These are phyloP conservation scores for Xylariaceae sp. DNA, from an alignment of 2,329 filamentous ascomycete species.

Conservation along the genomic window DNA sequence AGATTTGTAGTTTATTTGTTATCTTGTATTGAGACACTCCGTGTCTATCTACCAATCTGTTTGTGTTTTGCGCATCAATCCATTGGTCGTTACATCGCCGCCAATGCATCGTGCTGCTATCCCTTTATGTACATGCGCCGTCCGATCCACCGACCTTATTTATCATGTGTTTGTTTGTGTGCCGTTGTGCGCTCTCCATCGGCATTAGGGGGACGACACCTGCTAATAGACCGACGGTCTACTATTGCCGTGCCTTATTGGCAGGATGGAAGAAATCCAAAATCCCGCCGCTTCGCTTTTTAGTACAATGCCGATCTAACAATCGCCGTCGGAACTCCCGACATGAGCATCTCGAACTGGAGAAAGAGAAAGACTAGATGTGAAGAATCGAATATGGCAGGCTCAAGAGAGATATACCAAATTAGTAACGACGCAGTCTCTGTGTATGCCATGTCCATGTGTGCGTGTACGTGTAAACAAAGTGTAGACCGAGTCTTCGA, in stretches of 20 bases:
- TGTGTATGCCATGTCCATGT: slow-evolving; percentile 1
- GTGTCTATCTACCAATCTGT: background rate
- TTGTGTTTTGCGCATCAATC: background rate
- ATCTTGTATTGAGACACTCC: slow-evolving; percentile 1
- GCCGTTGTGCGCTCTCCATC: too few species aligned
- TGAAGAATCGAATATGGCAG: slow-evolving; percentile 1
- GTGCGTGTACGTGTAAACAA: slow-evolving; percentile 2
- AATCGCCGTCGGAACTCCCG: background rate
- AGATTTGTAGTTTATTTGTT: too few species aligned
- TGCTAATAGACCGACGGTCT: background rate
- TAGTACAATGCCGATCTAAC: background rate
- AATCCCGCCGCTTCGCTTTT: background rate
- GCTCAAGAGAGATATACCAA: background rate
- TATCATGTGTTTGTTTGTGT: background rate
- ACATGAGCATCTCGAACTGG: background rate
- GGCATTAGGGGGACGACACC: too few species aligned
- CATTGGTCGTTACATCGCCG: background rate
- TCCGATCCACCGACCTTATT: background rate
- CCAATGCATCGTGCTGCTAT: background rate
- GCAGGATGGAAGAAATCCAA: background rate
- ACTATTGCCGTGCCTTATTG: background rate
- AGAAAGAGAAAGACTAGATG: background rate
- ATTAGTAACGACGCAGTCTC: background rate
- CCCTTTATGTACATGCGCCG: background rate
- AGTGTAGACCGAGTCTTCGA: slow-evolving; percentile 10